Conservation (phyloP, 768 basidiomycete species). For the Pluteus cervinus region DNA sequence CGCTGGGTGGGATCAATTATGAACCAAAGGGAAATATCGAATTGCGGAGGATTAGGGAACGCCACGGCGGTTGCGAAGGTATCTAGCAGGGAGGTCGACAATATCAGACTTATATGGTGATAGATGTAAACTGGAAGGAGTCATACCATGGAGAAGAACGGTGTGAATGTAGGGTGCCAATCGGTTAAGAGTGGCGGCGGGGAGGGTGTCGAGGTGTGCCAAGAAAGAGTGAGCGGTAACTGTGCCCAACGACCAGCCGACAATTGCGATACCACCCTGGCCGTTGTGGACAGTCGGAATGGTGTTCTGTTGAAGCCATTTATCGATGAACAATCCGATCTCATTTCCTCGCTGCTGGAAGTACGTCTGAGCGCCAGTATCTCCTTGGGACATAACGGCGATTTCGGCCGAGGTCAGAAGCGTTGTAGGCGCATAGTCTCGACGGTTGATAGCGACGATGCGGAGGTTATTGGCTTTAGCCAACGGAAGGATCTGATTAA, state of each 20-base stretch:
- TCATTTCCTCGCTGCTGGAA: conserved; percentile 1
- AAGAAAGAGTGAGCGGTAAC: background rate
- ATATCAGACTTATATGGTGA: no score
- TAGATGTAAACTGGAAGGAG: no score
- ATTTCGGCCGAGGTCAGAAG: background rate
- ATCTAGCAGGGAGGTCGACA: no score
- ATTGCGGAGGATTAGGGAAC: no score
- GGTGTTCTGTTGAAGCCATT: background rate
- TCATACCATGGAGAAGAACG: no score
- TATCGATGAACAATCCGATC: conserved; percentile 1
- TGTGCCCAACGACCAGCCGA: conserved; percentile 3
- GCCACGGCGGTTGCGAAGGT: no score
- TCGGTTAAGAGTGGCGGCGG: no score
- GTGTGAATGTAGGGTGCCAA: no score
- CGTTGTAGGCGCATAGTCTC: conserved; percentile 2
- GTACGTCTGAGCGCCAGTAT: no score
- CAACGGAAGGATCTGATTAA: conserved; percentile 15
- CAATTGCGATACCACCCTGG: background rate
- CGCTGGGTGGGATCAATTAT: no score
- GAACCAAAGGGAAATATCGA: no score
- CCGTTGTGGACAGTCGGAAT: conserved; percentile 3
- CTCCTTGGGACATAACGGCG: background rate
- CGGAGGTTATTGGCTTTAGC: conserved; percentile 9
- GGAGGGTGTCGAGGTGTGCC: conserved; percentile 2
- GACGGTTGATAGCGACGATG: conserved; percentile 7